These are phyloP conservation scores for Pseudonitzschia delicatissima DNA, from an alignment of 108 stramenopile species.

Conservation along the genomic window DNA sequence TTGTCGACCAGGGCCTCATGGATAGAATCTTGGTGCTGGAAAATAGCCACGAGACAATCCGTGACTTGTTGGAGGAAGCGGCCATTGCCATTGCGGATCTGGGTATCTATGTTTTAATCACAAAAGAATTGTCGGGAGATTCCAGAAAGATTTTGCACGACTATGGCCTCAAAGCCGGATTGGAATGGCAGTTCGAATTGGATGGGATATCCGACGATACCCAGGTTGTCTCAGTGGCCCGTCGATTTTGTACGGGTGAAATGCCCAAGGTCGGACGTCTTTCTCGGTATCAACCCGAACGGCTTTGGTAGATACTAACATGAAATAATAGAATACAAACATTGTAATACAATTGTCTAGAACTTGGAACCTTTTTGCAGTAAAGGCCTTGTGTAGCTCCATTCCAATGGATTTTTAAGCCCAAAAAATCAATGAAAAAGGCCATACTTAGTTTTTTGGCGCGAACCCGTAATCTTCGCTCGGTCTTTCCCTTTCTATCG, in stretches of 20 bases:
- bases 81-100: slow-evolving; percentile 20
- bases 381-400: too few species aligned
- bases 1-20: slow-evolving; percentile 32
- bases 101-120: slow-evolving; percentile 27
- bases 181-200: slow-evolving; percentile 32
- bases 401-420: too few species aligned
- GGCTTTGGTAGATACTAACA: background rate
- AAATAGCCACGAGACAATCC: slow-evolving; percentile 3
- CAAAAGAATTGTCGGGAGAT: background rate
- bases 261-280: slow-evolving; percentile 22
- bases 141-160: slow-evolving; percentile 1
- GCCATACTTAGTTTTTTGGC: too few species aligned
- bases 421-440: too few species aligned
- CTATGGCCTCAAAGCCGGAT: slow-evolving; percentile 9
- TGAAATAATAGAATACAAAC: background rate
- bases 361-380: too few species aligned
- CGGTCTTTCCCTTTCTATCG: too few species aligned
- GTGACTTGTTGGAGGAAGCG: slow-evolving; percentile 19
- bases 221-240: slow-evolving; percentile 21
- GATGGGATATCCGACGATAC: slow-evolving; percentile 15
- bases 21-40: slow-evolving; percentile 1
- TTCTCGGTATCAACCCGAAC: slow-evolving; percentile 18
- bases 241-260: slow-evolving; percentile 17
- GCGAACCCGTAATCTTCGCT: too few species aligned
- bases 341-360: too few species aligned